Percentiles rank a stretch among this genome's conserved stretches.
phyloP scores from a whole-genome alignment of 306 rosid genomes.

The Dryas alaskensis region DNA sequence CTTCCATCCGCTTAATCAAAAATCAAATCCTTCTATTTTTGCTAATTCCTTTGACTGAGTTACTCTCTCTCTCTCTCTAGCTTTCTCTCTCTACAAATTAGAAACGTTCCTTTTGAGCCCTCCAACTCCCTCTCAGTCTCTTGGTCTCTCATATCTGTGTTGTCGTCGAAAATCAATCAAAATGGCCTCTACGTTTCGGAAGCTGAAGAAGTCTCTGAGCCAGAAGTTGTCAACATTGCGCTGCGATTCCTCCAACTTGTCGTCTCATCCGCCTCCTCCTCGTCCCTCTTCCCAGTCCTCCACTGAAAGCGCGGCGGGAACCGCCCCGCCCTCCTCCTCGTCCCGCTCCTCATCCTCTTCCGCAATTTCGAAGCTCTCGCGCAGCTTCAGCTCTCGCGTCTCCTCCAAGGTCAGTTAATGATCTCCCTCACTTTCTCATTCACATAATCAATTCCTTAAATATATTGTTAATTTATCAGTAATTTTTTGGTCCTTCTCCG shows the following conservation, averaged over 20 bases:
- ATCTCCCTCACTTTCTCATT: not conserved
- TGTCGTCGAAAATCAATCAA: not conserved
- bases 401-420: not conserved
- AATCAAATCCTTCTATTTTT: constrained; percentile 1
- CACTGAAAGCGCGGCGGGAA: not conserved
- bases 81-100: not conserved
- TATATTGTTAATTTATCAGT: not conserved
- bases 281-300: not conserved
- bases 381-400: constrained; percentile 5
- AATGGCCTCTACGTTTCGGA: constrained; percentile 4
- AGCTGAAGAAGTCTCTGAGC: not conserved
- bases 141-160: not conserved
- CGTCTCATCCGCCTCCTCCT: not conserved
- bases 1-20: not conserved
- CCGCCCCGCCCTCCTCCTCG: not conserved
- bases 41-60: not conserved
- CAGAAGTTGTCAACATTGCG: not conserved
- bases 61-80: not conserved
- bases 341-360: not conserved
- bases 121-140: not conserved
- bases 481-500: not conserved
- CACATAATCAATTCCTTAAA: not conserved
- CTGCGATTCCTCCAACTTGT: not conserved
- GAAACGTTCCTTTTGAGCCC: not conserved
- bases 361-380: not conserved